Conservation (phyloP, 2,329 filamentous ascomycete species). For the Geosmithia flava region DNA sequence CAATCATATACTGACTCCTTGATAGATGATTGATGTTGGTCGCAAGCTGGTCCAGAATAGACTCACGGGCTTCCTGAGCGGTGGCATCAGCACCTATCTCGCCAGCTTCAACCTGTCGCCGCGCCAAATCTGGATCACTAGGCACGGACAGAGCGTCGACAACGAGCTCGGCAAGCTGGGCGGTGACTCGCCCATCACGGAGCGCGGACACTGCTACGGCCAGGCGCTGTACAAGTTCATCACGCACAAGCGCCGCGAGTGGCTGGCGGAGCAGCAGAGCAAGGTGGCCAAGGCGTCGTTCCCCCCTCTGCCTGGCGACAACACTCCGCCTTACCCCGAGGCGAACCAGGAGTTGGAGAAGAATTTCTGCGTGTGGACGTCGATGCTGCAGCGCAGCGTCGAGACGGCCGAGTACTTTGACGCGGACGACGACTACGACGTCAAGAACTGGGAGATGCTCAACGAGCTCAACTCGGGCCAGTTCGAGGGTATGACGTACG, state of each 20-base stretch:
- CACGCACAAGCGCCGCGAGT: constrained; percentile 64
- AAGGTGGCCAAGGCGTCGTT: constrained; percentile 68
- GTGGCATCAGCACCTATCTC: constrained; percentile 86
- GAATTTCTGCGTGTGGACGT: constrained; percentile 97
- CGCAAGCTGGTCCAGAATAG: constrained; percentile 87
- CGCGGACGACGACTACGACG: constrained; percentile 82
- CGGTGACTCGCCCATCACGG: constrained; percentile 75
- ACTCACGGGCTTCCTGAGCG: constrained; percentile 81
- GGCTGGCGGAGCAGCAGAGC: constrained; percentile 72
- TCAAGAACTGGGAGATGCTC: constrained; percentile 96
- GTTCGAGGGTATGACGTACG: constrained; percentile 92
- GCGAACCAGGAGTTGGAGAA: constrained; percentile 61
- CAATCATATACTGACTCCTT: not conserved
- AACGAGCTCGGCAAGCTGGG: constrained; percentile 83
- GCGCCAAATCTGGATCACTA: constrained; percentile 94
- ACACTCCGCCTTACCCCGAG: constrained; percentile 89
- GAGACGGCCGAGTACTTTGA: constrained; percentile 85
- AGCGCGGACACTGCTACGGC: constrained; percentile 69
- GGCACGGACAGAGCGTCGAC: constrained; percentile 84
- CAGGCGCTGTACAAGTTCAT: constrained; percentile 74
- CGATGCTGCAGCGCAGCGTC: constrained; percentile 84
- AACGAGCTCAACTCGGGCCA: constrained; percentile 89
- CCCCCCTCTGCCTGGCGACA: constrained; percentile 82
- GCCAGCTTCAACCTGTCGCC: constrained; percentile 95
- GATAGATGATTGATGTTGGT: constrained; percentile 86